These are phyloP conservation scores for Globisporangium nunn DNA, from an alignment of 352 stramenopile genomes.

Conservation along the genomic window DNA sequence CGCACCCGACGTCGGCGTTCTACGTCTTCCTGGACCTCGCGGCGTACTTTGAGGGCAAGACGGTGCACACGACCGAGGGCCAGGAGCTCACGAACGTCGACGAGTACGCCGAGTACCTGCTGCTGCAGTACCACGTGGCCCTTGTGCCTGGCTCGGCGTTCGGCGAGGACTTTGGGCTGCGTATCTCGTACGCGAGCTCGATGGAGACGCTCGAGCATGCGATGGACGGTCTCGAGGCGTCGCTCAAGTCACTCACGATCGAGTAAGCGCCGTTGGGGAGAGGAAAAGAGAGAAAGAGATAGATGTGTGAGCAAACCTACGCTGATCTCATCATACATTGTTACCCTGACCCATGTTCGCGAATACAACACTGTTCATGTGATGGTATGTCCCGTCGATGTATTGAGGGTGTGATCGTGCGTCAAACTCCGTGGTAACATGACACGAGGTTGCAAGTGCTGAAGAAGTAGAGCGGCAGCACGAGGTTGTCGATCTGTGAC, in stretches of 20 bases:
- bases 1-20: too few species aligned
- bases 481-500: slow-evolving; percentile 79
- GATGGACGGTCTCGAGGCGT: slow-evolving; percentile 52
- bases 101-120: slow-evolving; percentile 1
- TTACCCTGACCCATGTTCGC: neutral
- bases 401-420: neutral
- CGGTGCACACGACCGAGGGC: too few species aligned
- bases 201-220: slow-evolving; percentile 75
- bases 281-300: neutral
- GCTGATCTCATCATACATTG: too few species aligned
- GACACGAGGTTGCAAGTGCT: slow-evolving; percentile 40
- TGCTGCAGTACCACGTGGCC: slow-evolving; percentile 87
- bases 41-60: too few species aligned
- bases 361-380: neutral
- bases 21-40: too few species aligned
- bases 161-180: slow-evolving; percentile 87
- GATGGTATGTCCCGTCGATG: neutral
- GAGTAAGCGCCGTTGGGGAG: slow-evolving; percentile 13
- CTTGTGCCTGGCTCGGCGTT: slow-evolving; percentile 95
- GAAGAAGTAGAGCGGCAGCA: slow-evolving; percentile 69
- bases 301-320: neutral
- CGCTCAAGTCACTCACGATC: slow-evolving; percentile 44
- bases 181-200: slow-evolving; percentile 94
- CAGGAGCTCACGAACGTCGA: too few species aligned
- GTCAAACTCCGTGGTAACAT: slow-evolving; percentile 17